Evolutionary conservation across 2,329 filamentous ascomycete genomes (phyloP), one percentile per base, ranked within the genome.

Genomic region (Diaporthe capsici): DNA sequence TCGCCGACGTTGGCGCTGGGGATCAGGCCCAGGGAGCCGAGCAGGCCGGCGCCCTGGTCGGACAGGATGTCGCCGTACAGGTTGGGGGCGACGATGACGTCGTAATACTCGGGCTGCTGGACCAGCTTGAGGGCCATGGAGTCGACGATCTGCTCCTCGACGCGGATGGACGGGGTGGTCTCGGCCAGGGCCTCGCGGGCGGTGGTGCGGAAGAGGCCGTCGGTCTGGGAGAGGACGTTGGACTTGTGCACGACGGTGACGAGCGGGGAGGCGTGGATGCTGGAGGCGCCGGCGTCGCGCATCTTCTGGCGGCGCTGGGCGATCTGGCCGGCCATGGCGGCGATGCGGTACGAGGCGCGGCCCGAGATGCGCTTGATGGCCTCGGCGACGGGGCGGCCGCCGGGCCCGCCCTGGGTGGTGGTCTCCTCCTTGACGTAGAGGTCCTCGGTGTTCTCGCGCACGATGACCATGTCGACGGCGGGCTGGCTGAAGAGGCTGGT

Each of bases 81-180:
- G 87, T 98, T 98, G 71, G 96, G 97, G 12, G 96, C 97, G 63
- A 99, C 97, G 80, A 99, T 98, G 79, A 98, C 96, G 84, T 99
- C 97, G 91, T 98, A 99, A 82, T 93, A 94, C 82, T 93, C 90
- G 58, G 97, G 97, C 86, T 98, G 95, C 77, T 96, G 95, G 92
- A 98, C 98, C 75, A 99, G 94, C 89, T 98, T 98, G 92, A 98
- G 98, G 75, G 98, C 95, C 97, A 99, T 99, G 77, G 94, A 96
- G 87, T 99, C 97, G 78, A 99, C 96, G 80, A 99, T 99, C 88
- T 99, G 97, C 89, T 98, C 97, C 86, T 98, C 97, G 73, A 98
- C 89, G 57, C 87, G 86, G 72, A 98, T 87, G 76, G 80, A 74
- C 10, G 86, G 85, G 79, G 87, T 89, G 17, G 90, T 80, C 71